Conservation (phyloP, 441 rosid genomes). For the Francoa sonchifolia region DNA sequence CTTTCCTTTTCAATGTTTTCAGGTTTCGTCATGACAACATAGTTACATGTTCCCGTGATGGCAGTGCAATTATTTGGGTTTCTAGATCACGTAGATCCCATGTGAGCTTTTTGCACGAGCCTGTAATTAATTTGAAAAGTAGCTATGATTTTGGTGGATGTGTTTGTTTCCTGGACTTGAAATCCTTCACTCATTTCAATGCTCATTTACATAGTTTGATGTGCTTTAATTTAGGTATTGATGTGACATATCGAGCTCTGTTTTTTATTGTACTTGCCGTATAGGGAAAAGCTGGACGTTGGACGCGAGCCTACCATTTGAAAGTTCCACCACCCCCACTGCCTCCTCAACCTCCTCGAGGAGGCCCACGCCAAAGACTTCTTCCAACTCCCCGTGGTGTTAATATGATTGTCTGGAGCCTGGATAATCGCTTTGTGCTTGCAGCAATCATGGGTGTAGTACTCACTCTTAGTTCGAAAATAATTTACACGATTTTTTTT, state of each 20-base stretch:
- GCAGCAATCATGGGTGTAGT: conserved; percentile 98
- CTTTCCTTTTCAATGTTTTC: conserved; percentile 14
- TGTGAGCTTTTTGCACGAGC: conserved; percentile 31
- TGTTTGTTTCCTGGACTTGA: conserved; percentile 9
- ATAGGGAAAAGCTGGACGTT: conserved; percentile 86
- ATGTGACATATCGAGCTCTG: neutral
- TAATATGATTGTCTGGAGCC: conserved; percentile 97
- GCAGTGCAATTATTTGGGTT: conserved; percentile 99
- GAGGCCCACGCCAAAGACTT: conserved; percentile 98
- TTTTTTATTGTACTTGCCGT: conserved; percentile 10
- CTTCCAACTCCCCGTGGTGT: conserved; percentile 99
- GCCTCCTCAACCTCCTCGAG: conserved; percentile 94
- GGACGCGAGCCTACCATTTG: conserved; percentile 83
- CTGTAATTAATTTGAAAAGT: conserved; percentile 6
- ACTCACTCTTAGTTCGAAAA: conserved; percentile 1
- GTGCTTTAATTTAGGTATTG: conserved; percentile 7
- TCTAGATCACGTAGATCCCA: conserved; percentile 84
- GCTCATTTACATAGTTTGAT: conserved; percentile 12
- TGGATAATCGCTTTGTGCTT: conserved; percentile 98
- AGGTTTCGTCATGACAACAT: conserved; percentile 95
- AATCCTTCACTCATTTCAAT: conserved; percentile 14
- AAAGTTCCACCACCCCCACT: conserved; percentile 99
- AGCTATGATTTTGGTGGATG: conserved; percentile 12
- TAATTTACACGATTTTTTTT: conserved; percentile 9
- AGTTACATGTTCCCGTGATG: conserved; percentile 99